Base-by-base conservation (phyloP, 2,329 filamentous ascomycete genomes). In the Sphaceloma murrayae region DNA sequence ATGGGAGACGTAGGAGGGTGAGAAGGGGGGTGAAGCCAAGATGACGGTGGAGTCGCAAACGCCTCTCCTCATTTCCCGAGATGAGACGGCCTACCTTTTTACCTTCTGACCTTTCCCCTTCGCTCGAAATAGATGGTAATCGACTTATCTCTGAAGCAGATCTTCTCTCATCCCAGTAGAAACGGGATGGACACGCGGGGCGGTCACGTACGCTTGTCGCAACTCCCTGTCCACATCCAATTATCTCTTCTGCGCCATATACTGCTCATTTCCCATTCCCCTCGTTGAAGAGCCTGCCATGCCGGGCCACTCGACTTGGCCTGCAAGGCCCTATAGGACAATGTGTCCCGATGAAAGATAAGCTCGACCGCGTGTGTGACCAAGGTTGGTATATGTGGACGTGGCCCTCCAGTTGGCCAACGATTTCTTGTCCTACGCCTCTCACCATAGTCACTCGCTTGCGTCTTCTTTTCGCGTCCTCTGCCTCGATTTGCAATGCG, bases 61-160 rank as follows among this genome's bases (percentile, higher is more conserved):
- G 36, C 36, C 24, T 29, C 22, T 40, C 36, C n/a, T 22, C 22
- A 40, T 40, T 30, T 40, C 36, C 36, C 22, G 36, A 40, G 36
- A 40, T 40, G 36, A 40, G 36, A 24, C 36, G n/a, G 36, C 11
- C 36, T 40, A 33, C 11, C 17, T 14, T 33, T 33, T 17, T 13
- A 27, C 31, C 11, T 16, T 8, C 31, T 17, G n/a, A 14, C 11
- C 31, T 16, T 33, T 8, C 11, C 31, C 14, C 31, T 33, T 16
- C n/a, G 16, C 31, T 16, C 31, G 16, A 13, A 13, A 9, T 33
- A 40, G 13, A 26, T 16, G 27, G 11, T 4, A 24, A 18, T 13
- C 8, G 14, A 7, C 21, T 21, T 38, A 26, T 24, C 26, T 13
- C 34, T 38, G 34, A 38, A 38, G 34, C 36, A 40, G 8, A 27